A percentile compares a stretch with the other conserved stretches of the same genome.
Conservation (phyloP, 306 rosid genomes). For the Fagus crenata region DNA sequence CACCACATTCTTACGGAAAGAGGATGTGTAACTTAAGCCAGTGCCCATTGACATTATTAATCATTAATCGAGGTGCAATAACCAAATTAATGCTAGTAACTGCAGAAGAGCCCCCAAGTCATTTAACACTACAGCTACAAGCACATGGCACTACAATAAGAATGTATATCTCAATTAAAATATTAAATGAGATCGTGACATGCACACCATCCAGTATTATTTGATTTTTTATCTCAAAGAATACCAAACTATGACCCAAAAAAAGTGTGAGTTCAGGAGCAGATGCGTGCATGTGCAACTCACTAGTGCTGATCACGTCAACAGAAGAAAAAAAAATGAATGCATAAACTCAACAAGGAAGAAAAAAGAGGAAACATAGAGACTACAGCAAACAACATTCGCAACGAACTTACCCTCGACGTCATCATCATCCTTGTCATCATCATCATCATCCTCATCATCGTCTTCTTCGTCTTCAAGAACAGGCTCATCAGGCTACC, state of each 20-base stretch:
- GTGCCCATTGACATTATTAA: neutral
- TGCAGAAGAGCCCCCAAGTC: too few relatives aligned
- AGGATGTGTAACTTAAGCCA: neutral
- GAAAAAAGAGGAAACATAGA: neutral
- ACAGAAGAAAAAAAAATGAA: neutral
- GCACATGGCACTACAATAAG: neutral
- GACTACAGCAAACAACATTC: neutral
- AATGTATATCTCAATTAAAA: neutral
- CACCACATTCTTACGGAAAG: neutral
- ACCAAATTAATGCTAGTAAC: too few relatives aligned
- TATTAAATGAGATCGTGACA: neutral
- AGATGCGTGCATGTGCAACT: neutral
- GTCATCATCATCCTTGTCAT: constrained; percentile 57
- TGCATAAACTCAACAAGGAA: neutral
- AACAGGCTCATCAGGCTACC: constrained; percentile 71
- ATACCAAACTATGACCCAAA: neutral
- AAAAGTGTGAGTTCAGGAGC: neutral
- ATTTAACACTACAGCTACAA: neutral
- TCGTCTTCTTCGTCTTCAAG: constrained; percentile 80
- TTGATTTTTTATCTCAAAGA: neutral
- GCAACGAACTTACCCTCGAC: constrained; percentile 61
- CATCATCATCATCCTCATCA: constrained; percentile 63
- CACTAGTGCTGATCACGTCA: neutral
- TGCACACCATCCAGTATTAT: neutral
- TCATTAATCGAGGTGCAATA: neutral